Evolutionary conservation across 208 protist species (phyloP), one percentile per base, ranked within the genome.

Genomic region (Tritrichomonas foetus): DNA sequence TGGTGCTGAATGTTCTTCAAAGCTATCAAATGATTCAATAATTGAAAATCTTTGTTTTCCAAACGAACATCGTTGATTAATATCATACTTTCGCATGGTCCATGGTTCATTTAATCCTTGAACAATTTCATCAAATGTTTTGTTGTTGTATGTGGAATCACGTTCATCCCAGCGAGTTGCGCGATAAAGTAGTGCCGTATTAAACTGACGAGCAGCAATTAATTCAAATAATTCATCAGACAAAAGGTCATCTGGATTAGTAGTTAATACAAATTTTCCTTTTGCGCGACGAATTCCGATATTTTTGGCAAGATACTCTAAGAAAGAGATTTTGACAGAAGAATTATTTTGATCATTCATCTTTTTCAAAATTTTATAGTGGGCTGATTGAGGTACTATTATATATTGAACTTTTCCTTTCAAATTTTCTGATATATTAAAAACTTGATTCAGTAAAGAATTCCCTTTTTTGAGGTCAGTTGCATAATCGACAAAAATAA

Each of bases 401-500:
- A 89, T 89, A 49, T 57, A 89, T 53, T 33, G 44, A 36, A 89
- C 44, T 39, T 47, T 53, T 0, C 57, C 41, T 39, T n/a, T 3
- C 8, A 89, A 27, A 20, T 20, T 27, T 39, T 16, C 14, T 13
- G 27, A 11, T 16, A 89, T 57, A 33, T 33, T 22, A 39, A 89
- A 44, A 39, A 33, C 47, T 39, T 89, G n/a, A 33, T 9, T 20
- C 11, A 89, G 20, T 5, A 22, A 22, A 39, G 47, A 36, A 8
- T 53, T 57, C n/a, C n/a, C n/a, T 11, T 53, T 50, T 1, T 1
- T 57, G 53, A 20, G 16, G 20, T 3, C 47, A 39, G 78, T 89
- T 20, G 78, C 78, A 49, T 89, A 89, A 89, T 89, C 78, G 33
- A 89, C 78, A 39, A 89, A 89, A 57, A 89, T 33, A 57, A 89